Conservation (phyloP, 73 alveolate species). For the Paramecium primaurelia region DNA sequence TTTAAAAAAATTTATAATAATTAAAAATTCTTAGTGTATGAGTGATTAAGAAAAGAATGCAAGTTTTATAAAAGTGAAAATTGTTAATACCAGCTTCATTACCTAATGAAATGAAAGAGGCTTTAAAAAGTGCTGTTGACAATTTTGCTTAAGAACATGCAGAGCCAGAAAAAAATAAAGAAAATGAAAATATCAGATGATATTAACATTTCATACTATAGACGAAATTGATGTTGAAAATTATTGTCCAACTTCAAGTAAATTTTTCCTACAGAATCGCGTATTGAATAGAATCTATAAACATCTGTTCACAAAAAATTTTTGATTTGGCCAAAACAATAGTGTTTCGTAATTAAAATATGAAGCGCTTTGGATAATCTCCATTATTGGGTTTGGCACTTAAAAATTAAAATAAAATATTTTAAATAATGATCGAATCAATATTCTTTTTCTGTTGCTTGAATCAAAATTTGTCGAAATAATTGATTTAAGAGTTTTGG, state of each 20-base stretch:
- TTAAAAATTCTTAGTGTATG: no score
- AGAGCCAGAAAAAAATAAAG: background rate
- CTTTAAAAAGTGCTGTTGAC: background rate
- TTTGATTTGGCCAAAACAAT: no score
- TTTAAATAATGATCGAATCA: conserved; percentile 77
- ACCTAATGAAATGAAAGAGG: background rate
- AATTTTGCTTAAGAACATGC: background rate
- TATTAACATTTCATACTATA: background rate
- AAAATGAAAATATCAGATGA: background rate
- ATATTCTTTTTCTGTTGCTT: conserved; percentile 65
- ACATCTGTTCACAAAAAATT: no score
- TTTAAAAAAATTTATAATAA: no score
- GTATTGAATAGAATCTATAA: no score
- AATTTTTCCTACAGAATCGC: no score
- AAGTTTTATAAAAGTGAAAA: background rate
- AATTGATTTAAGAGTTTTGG: conserved; percentile 81
- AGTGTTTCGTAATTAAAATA: no score
- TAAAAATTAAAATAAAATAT: conserved; percentile 75
- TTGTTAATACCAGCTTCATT: background rate
- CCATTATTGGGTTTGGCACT: no score
- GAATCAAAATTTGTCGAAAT: conserved; percentile 70
- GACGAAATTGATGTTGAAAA: background rate
- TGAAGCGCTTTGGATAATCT: no score
- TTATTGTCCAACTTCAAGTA: no score
- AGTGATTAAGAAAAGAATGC: background rate